Conservation (phyloP, 805 yeast species). For the Candida lessepsii region DNA sequence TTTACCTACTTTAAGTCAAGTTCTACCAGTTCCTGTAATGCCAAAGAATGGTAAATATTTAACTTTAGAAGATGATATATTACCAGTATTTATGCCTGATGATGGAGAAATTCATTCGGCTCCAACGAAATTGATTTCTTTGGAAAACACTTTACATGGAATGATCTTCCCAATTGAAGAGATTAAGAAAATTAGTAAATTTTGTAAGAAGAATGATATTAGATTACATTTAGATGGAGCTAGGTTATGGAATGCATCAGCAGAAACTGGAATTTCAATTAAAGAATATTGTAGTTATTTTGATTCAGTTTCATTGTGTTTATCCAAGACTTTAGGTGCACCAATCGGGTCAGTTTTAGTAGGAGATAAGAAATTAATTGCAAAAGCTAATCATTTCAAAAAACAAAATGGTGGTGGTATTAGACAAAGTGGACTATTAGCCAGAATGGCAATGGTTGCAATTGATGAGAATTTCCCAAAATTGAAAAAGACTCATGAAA, state of each 20-base stretch:
- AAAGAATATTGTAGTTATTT: conserved; percentile 39
- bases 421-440: conserved; percentile 41
- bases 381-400: conserved; percentile 44
- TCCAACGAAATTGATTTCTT: conserved; percentile 43
- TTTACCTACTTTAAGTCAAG: conserved; percentile 81
- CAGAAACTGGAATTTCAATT: conserved; percentile 38
- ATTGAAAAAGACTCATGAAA: conserved; percentile 30
- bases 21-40: conserved; percentile 81
- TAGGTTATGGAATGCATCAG: conserved; percentile 44
- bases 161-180: conserved; percentile 41
- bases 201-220: conserved; percentile 33
- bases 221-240: conserved; percentile 45
- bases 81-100: conserved; percentile 38
- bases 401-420: conserved; percentile 47
- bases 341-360: conserved; percentile 45
- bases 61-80: conserved; percentile 60
- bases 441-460: conserved; percentile 42
- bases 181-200: conserved; percentile 33
- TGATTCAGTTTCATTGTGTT: conserved; percentile 43
- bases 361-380: conserved; percentile 27
- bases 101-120: conserved; percentile 46
- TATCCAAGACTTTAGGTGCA: conserved; percentile 43
- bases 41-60: conserved; percentile 76
- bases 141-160: conserved; percentile 46
- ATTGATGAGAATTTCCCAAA: conserved; percentile 39